Evolutionary conservation across 2,329 filamentous ascomycete species (phyloP).

Genomic region (Penicillium fuscoglaucum): DNA sequence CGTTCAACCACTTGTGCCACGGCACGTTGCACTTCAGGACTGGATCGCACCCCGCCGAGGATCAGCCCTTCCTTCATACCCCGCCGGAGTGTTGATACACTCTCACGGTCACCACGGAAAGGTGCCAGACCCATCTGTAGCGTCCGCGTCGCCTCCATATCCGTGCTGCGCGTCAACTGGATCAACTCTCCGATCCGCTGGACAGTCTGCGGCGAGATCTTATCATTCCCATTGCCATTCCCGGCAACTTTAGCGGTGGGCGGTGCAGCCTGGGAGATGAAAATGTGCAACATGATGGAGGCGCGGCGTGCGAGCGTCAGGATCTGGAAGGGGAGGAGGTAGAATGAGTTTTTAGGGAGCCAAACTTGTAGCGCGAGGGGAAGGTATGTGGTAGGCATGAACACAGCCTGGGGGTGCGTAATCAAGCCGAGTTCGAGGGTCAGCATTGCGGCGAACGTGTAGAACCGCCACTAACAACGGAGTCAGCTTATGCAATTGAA

Average conservation of each 20-base stretch:
- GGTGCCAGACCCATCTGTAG: slow-evolving; percentile 78
- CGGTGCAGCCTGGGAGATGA: slow-evolving; percentile 76
- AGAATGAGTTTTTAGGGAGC: slow-evolving; percentile 47
- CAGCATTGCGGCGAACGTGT: slow-evolving; percentile 55
- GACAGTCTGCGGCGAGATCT: slow-evolving; percentile 50
- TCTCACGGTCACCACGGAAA: slow-evolving; percentile 70
- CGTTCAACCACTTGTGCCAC: slow-evolving; percentile 67
- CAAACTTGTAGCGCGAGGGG: slow-evolving; percentile 31
- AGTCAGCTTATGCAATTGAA: slow-evolving; percentile 14
- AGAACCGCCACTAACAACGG: slow-evolving; percentile 50
- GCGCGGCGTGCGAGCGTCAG: slow-evolving; percentile 73
- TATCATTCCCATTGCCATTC: slow-evolving; percentile 30
- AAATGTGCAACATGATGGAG: slow-evolving; percentile 77
- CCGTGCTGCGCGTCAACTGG: slow-evolving; percentile 57
- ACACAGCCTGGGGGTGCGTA: slow-evolving; percentile 51
- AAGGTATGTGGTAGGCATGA: slow-evolving; percentile 38
- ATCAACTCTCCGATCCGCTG: slow-evolving; percentile 70
- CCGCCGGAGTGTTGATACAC: slow-evolving; percentile 63
- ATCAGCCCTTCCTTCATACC: slow-evolving; percentile 85
- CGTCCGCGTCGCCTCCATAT: slow-evolving; percentile 68
- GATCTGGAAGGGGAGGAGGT: slow-evolving; percentile 76
- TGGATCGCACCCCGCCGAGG: slow-evolving; percentile 76
- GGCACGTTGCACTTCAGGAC: slow-evolving; percentile 80
- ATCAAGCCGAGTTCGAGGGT: slow-evolving; percentile 59
- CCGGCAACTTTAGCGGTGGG: slow-evolving; percentile 50